phyloP scores from a whole-genome alignment of 2,329 filamentous ascomycete species.

The Penicillium sp. region DNA sequence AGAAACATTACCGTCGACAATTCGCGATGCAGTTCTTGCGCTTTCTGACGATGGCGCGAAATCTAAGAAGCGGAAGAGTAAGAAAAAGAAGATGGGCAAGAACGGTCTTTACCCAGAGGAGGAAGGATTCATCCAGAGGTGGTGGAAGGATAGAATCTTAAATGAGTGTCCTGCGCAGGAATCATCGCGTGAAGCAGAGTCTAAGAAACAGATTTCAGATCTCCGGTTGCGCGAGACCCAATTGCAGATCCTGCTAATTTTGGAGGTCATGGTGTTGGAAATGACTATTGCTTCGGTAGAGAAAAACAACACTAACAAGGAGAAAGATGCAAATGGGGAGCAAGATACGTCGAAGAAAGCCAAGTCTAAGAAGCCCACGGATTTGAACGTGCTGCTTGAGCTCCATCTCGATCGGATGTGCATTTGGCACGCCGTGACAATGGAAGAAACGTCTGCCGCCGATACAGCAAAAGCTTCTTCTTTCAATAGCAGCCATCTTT shows the following conservation, averaged over 20 bases:
- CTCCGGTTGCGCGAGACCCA: constrained; percentile 51
- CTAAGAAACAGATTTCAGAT: constrained; percentile 44
- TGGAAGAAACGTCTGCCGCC: constrained; percentile 36
- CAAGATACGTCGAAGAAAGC: constrained; percentile 25
- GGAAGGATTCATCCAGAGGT: constrained; percentile 43
- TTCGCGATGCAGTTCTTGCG: constrained; percentile 39
- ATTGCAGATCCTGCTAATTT: constrained; percentile 50
- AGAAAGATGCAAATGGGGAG: constrained; percentile 16
- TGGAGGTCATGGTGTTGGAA: constrained; percentile 50
- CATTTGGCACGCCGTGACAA: constrained; percentile 52
- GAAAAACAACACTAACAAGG: constrained; percentile 18
- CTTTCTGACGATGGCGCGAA: constrained; percentile 39
- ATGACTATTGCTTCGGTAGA: constrained; percentile 22
- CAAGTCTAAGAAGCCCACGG: constrained; percentile 42
- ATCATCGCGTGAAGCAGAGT: constrained; percentile 37
- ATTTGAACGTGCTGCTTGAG: constrained; percentile 47
- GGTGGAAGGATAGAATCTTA: constrained; percentile 47
- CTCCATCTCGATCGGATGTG: constrained; percentile 50
- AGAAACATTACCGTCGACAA: constrained; percentile 43
- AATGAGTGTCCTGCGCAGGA: constrained; percentile 22
- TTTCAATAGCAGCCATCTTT: constrained; percentile 29
- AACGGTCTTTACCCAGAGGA: constrained; percentile 50
- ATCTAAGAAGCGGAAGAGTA: constrained; percentile 35
- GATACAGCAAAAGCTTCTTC: constrained; percentile 29
- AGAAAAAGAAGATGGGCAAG: constrained; percentile 47